Evolutionary conservation across 31 red algal species (phyloP).

Genomic region (Pterothamnion heteromorphum): DNA sequence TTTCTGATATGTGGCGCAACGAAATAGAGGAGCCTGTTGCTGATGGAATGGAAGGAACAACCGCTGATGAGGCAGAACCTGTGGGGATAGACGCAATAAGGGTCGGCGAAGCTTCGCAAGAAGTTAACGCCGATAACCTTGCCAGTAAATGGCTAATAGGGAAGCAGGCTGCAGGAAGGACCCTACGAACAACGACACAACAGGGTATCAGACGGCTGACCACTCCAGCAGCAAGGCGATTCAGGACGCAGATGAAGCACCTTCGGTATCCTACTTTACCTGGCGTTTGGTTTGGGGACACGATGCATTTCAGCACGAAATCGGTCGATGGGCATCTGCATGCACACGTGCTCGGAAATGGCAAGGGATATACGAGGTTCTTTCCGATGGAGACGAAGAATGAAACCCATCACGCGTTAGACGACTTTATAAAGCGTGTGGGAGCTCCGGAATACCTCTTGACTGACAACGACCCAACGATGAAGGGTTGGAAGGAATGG

Average conservation of each 20-base stretch:
- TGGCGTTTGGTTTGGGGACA: background rate
- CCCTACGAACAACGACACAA: too few relatives aligned
- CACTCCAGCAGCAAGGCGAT: background rate
- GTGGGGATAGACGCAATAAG: too few relatives aligned
- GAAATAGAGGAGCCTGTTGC: too few relatives aligned
- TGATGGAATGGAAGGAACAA: too few relatives aligned
- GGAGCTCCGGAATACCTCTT: background rate
- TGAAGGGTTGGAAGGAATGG: background rate
- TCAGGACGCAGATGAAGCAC: background rate
- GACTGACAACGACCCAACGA: background rate
- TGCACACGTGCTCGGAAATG: background rate
- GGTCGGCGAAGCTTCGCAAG: too few relatives aligned
- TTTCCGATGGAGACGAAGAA: background rate
- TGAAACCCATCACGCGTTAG: background rate
- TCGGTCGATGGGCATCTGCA: background rate
- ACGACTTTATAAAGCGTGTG: background rate
- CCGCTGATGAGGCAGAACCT: too few relatives aligned
- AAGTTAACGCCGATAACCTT: too few relatives aligned
- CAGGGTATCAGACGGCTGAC: too few relatives aligned
- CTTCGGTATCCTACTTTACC: background rate
- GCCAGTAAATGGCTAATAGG: too few relatives aligned
- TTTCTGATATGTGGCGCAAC: too few relatives aligned
- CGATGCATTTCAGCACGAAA: background rate
- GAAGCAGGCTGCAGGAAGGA: too few relatives aligned
- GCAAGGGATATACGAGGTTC: background rate